Evolutionary conservation across 2,329 filamentous ascomycete genomes (phyloP).

Genomic region (Diaporthe nobilis): DNA sequence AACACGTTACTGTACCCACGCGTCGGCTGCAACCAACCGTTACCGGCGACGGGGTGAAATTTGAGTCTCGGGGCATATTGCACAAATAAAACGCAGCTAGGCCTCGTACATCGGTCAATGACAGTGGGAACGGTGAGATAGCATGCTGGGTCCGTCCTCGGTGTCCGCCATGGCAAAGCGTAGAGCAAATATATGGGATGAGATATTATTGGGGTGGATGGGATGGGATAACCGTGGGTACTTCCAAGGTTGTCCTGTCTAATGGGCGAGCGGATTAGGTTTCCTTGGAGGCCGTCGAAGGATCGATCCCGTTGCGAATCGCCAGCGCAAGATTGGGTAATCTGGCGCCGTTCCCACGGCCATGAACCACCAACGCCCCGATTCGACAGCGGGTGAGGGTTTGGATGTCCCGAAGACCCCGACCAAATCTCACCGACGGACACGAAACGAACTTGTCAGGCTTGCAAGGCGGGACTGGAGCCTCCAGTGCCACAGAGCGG

Average conservation of each 20-base stretch:
- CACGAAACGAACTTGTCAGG: neutral
- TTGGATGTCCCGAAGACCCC: slow-evolving; percentile 15
- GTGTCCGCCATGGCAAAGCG: slow-evolving; percentile 7
- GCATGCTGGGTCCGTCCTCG: neutral
- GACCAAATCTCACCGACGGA: slow-evolving; percentile 12
- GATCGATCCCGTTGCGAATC: slow-evolving; percentile 25
- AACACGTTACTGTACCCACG: slow-evolving; percentile 15
- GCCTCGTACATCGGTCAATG: neutral
- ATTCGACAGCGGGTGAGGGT: slow-evolving; percentile 13
- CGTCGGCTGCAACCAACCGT: slow-evolving; percentile 27
- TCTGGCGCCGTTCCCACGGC: slow-evolving; percentile 31
- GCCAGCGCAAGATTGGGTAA: slow-evolving; percentile 25
- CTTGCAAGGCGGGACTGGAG: slow-evolving; percentile 1
- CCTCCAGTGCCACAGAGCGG: neutral
- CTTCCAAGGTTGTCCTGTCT: slow-evolving; percentile 3
- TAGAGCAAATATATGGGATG: slow-evolving; percentile 6
- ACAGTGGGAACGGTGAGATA: slow-evolving; percentile 2
- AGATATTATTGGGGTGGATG: slow-evolving; percentile 5
- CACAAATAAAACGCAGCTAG: neutral
- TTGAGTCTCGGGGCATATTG: slow-evolving; percentile 13
- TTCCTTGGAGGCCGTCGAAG: slow-evolving; percentile 23
- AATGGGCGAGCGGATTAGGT: slow-evolving; percentile 1
- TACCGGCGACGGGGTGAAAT: slow-evolving; percentile 19
- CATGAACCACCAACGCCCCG: neutral
- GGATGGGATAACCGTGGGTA: slow-evolving; percentile 1